phyloP scores from a whole-genome alignment of 352 stramenopile genomes.

The Pythium brachiatum region DNA sequence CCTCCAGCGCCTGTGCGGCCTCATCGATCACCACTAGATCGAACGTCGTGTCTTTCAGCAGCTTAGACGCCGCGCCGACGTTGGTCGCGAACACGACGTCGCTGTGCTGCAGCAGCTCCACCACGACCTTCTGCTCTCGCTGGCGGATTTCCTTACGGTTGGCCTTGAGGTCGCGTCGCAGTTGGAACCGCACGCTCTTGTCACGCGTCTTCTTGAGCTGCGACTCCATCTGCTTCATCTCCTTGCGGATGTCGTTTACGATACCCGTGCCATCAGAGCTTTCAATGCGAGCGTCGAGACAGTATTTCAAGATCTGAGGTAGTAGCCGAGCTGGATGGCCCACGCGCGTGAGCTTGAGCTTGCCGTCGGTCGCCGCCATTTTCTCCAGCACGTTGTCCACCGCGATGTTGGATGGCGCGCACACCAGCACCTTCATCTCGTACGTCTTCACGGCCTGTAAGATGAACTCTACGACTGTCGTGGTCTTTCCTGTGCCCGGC shows the following conservation, averaged over 20 bases:
- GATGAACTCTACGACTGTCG: slow-evolving; percentile 97
- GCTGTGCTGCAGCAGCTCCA: slow-evolving; percentile 87
- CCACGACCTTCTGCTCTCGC: slow-evolving; percentile 93
- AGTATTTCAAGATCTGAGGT: slow-evolving; percentile 89
- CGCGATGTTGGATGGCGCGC: slow-evolving; percentile 97
- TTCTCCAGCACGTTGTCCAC: slow-evolving; percentile 98
- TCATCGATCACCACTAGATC: slow-evolving; percentile 97
- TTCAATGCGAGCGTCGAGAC: slow-evolving; percentile 93
- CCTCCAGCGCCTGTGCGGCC: slow-evolving; percentile 96
- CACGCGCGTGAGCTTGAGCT: slow-evolving; percentile 66
- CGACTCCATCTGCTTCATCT: slow-evolving; percentile 73
- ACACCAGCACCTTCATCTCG: slow-evolving; percentile 93
- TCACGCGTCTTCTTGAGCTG: slow-evolving; percentile 59
- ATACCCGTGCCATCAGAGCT: slow-evolving; percentile 94
- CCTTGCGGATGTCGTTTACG: slow-evolving; percentile 92
- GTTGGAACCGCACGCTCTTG: slow-evolving; percentile 40
- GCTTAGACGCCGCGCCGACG: slow-evolving; percentile 89
- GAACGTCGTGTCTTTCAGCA: slow-evolving; percentile 91
- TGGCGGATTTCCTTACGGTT: slow-evolving; percentile 94
- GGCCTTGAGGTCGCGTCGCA: slow-evolving; percentile 83
- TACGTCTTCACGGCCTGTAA: slow-evolving; percentile 86
- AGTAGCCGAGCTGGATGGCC: slow-evolving; percentile 95
- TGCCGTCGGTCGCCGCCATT: slow-evolving; percentile 53
- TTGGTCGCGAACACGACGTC: slow-evolving; percentile 97
- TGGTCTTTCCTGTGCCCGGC: slow-evolving; percentile 96